phyloP scores from a whole-genome alignment of 805 yeast species.

The Starmerella cellae region DNA sequence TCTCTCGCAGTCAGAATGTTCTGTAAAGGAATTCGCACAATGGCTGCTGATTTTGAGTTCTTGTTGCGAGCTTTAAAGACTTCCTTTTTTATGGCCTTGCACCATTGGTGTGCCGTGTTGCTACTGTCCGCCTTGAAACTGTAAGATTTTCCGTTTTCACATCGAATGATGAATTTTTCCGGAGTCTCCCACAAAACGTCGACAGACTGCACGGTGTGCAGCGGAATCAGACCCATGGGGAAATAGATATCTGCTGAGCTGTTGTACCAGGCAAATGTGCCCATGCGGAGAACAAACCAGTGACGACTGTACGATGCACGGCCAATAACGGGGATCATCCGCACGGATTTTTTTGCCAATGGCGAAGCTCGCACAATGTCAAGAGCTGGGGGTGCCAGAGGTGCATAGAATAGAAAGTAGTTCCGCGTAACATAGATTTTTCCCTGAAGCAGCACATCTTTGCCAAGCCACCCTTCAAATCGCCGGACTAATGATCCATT shows the following conservation, averaged over 20 bases:
- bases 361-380: constrained; percentile 39
- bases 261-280: constrained; percentile 53
- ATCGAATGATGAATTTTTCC: constrained; percentile 45
- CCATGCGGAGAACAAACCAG: constrained; percentile 70
- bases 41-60: constrained; percentile 57
- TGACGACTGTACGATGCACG: constrained; percentile 35
- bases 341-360: constrained; percentile 31
- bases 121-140: constrained; percentile 61
- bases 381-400: constrained; percentile 45
- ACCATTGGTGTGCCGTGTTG: constrained; percentile 71
- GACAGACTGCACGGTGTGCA: constrained; percentile 48
- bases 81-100: constrained; percentile 54
- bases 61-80: constrained; percentile 63
- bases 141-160: constrained; percentile 43
- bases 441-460: constrained; percentile 77
- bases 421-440: constrained; percentile 58
- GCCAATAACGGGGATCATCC: constrained; percentile 25
- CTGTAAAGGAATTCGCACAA: constrained; percentile 60
- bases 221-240: constrained; percentile 63
- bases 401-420: constrained; percentile 62
- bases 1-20: constrained; percentile 52
- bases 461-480: constrained; percentile 46
- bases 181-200: constrained; percentile 33
- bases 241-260: constrained; percentile 72
- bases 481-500: constrained; percentile 1